Conservation (phyloP, 257 asterid species). For the Handroanthus guayacan region DNA sequence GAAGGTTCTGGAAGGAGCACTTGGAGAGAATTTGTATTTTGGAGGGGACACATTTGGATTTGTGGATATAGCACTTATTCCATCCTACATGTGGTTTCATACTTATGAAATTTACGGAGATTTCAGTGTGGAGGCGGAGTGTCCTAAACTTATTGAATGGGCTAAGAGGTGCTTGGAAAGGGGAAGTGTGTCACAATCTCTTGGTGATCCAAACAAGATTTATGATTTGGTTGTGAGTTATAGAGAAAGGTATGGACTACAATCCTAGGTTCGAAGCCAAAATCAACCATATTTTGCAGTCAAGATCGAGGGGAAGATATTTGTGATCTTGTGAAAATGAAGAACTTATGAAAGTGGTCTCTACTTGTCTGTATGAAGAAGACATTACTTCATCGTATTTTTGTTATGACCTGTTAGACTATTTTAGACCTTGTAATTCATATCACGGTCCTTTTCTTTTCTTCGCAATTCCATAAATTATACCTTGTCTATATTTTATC, state of each 20-base stretch:
- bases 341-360: too few relatives aligned
- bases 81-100: constrained; percentile 27
- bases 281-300: too few relatives aligned
- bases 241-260: constrained; percentile 16
- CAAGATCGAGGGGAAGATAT: too few relatives aligned
- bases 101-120: background rate
- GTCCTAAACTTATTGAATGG: background rate
- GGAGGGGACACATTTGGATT: constrained; percentile 41
- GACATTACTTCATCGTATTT: too few relatives aligned
- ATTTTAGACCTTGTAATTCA: too few relatives aligned
- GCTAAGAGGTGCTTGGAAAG: background rate
- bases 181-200: constrained; percentile 13
- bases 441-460: too few relatives aligned
- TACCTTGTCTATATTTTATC: too few relatives aligned
- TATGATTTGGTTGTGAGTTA: background rate
- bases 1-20: constrained; percentile 33
- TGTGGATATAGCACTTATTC: constrained; percentile 39
- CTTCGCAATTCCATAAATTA: too few relatives aligned
- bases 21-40: constrained; percentile 37
- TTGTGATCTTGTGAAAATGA: too few relatives aligned
- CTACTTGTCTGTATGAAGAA: too few relatives aligned
- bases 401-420: too few relatives aligned
- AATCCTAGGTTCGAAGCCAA: too few relatives aligned
- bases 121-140: background rate
- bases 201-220: constrained; percentile 34